phyloP scores from a whole-genome alignment of 2,329 filamentous ascomycete genomes.

The Endocalyx cinctus region DNA sequence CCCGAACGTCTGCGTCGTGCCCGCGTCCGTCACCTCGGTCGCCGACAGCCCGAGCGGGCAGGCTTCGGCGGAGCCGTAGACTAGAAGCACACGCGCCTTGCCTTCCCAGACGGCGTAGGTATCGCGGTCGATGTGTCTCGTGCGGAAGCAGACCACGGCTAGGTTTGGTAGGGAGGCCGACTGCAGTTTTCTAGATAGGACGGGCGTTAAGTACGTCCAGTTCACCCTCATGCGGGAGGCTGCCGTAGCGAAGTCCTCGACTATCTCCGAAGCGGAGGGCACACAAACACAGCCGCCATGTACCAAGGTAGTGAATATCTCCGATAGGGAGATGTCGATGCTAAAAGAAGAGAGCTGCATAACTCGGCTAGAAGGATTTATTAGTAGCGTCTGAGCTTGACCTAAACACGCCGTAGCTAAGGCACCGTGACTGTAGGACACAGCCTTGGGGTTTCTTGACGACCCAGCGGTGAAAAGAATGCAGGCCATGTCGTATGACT shows the following conservation, averaged over 20 bases:
- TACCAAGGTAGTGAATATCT: conserved; percentile 48
- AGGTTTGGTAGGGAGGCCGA: conserved; percentile 22
- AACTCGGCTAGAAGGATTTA: conserved; percentile 48
- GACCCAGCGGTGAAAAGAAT: conserved; percentile 57
- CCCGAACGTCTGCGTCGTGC: conserved; percentile 38
- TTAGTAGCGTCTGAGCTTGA: conserved; percentile 46
- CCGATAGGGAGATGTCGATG: conserved; percentile 49
- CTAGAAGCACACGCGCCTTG: conserved; percentile 42
- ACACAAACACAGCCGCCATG: conserved; percentile 49
- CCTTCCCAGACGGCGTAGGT: conserved; percentile 43
- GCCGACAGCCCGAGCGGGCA: conserved; percentile 49
- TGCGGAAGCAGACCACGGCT: conserved; percentile 34
- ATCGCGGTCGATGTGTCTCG: conserved; percentile 45
- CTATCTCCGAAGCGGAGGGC: conserved; percentile 37
- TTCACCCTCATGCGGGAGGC: conserved; percentile 39
- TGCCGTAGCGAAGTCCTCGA: conserved; percentile 36
- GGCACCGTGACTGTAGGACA: conserved; percentile 57
- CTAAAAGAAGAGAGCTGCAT: conserved; percentile 55
- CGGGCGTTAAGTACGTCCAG: conserved; percentile 45
- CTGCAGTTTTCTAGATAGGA: conserved; percentile 36
- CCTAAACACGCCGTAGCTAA: conserved; percentile 50
- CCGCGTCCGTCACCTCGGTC: conserved; percentile 34
- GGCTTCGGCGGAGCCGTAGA: conserved; percentile 47
- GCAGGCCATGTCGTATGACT: conserved; percentile 50
- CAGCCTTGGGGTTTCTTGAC: conserved; percentile 53